Percentiles rank a stretch among this genome's conserved stretches.
phyloP scores from a whole-genome alignment of 2,329 filamentous ascomycete genomes.

The Ascochyta clinopodiicola region DNA sequence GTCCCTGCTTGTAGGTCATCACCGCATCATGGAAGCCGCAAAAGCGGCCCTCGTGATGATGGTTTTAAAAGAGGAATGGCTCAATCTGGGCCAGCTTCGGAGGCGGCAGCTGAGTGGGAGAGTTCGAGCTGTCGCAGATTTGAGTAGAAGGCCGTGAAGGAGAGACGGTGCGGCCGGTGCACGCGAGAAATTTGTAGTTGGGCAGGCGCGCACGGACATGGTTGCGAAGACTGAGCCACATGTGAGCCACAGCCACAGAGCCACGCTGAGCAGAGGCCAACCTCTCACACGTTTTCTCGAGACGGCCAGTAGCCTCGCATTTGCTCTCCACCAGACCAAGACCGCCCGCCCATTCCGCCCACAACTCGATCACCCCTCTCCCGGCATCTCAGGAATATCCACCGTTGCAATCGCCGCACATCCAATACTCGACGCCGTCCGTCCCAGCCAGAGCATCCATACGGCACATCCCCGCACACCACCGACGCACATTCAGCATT shows the following conservation, averaged over 20 bases:
- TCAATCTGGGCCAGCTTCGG: constrained; percentile 74
- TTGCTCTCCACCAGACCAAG: constrained; percentile 24
- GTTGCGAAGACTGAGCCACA: constrained; percentile 9
- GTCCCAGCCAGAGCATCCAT: constrained; percentile 1
- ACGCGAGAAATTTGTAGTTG: constrained; percentile 32
- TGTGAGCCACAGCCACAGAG: constrained; percentile 8
- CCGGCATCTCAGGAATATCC: background rate
- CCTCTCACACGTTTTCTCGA: constrained; percentile 40
- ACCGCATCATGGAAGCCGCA: constrained; percentile 69
- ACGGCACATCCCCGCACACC: constrained; percentile 21
- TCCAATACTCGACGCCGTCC: constrained; percentile 1
- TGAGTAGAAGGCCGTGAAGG: constrained; percentile 71
- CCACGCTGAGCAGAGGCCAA: constrained; percentile 34
- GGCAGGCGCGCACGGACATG: constrained; percentile 17
- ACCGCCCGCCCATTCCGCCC: constrained; percentile 20
- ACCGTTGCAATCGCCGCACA: constrained; percentile 9
- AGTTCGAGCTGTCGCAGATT: constrained; percentile 71
- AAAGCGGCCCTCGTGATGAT: constrained; percentile 74
- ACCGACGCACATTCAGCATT: constrained; percentile 8
- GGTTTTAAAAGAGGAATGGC: constrained; percentile 77
- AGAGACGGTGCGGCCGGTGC: constrained; percentile 21
- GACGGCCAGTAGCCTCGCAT: constrained; percentile 26
- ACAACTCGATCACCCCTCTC: background rate
- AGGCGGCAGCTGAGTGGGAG: constrained; percentile 70
- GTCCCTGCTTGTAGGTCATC: constrained; percentile 73